Evolutionary conservation across 495 filamentous ascomycete genomes (phyloP).

Genomic region (Pyrenopolyporus hunteri): DNA sequence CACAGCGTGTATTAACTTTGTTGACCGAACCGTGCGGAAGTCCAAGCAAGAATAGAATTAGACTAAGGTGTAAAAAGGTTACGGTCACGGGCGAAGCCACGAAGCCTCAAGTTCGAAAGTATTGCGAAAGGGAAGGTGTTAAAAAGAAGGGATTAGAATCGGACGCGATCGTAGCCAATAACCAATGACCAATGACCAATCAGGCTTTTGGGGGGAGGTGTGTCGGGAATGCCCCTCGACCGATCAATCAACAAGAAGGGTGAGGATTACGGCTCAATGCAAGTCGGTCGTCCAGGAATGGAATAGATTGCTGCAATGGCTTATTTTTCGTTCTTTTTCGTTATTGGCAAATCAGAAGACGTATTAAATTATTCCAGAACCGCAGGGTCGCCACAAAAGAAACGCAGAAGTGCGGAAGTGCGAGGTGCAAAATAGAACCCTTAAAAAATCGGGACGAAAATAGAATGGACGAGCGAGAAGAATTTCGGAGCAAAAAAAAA

Average conservation of each 20-base stretch:
- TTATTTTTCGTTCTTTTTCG: too few species aligned
- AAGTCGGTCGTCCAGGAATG: neutral
- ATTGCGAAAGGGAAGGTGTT: neutral
- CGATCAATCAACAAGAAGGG: conserved; percentile 38
- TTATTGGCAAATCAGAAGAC: conserved; percentile 17
- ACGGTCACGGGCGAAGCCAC: neutral
- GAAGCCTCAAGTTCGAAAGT: neutral
- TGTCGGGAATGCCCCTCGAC: conserved; percentile 28
- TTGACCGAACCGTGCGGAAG: neutral
- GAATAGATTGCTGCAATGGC: conserved; percentile 23
- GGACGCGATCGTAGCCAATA: conserved; percentile 7
- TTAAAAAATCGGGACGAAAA: neutral
- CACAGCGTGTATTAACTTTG: conserved; percentile 24
- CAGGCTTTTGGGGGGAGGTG: conserved; percentile 1
- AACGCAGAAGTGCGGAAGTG: neutral
- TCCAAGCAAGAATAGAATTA: neutral
- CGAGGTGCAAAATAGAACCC: neutral
- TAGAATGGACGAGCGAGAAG: neutral
- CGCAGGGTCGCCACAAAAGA: conserved; percentile 2
- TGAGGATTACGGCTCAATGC: conserved; percentile 35
- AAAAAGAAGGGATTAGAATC: conserved; percentile 4
- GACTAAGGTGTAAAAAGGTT: neutral
- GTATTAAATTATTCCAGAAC: neutral
- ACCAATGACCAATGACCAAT: too few species aligned
- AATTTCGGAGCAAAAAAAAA: too few species aligned